Percentiles rank a stretch among this genome's conserved stretches.
Conservation (phyloP, 2,329 filamentous ascomycete genomes). For the Curvularia lunata region DNA sequence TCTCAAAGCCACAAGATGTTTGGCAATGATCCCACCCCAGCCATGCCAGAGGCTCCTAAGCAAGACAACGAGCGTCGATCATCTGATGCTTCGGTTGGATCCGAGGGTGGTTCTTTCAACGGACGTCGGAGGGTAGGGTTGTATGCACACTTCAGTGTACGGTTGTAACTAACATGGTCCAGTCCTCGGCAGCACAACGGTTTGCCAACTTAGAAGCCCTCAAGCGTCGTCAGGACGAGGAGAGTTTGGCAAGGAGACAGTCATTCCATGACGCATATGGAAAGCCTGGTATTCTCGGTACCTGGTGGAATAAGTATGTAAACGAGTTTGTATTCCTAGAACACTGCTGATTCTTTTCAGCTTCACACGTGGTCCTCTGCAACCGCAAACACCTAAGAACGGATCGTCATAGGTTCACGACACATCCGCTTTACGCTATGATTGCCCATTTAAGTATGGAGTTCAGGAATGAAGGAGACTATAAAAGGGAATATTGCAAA, state of each 20-base stretch:
- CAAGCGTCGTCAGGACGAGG: slow-evolving; percentile 42
- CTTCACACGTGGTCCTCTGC: slow-evolving; percentile 37
- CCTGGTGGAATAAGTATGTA: slow-evolving; percentile 45
- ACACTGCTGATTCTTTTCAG: not conserved
- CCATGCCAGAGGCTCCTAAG: slow-evolving; percentile 45
- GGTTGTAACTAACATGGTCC: slow-evolving; percentile 8
- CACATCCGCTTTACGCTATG: not conserved
- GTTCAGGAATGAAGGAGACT: not conserved
- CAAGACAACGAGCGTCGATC: slow-evolving; percentile 41
- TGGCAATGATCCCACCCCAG: slow-evolving; percentile 34
- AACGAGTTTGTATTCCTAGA: too few relatives aligned
- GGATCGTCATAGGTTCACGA: not conserved
- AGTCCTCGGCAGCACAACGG: slow-evolving; percentile 42
- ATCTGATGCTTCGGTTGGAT: slow-evolving; percentile 40
- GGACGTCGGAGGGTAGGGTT: slow-evolving; percentile 40
- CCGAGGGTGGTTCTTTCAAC: slow-evolving; percentile 23
- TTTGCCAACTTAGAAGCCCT: slow-evolving; percentile 43
- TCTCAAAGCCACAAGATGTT: slow-evolving; percentile 44
- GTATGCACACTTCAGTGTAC: not conserved
- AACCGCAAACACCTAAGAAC: not conserved
- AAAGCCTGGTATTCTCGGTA: slow-evolving; percentile 42
- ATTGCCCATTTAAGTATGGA: too few relatives aligned
- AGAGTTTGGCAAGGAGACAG: slow-evolving; percentile 35
- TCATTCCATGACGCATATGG: slow-evolving; percentile 45
- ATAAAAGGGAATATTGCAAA: not conserved